A percentile compares a stretch with the other conserved stretches of the same genome.
Conservation (phyloP, 495 filamentous ascomycete species). For the Sordaria brevicollis region DNA sequence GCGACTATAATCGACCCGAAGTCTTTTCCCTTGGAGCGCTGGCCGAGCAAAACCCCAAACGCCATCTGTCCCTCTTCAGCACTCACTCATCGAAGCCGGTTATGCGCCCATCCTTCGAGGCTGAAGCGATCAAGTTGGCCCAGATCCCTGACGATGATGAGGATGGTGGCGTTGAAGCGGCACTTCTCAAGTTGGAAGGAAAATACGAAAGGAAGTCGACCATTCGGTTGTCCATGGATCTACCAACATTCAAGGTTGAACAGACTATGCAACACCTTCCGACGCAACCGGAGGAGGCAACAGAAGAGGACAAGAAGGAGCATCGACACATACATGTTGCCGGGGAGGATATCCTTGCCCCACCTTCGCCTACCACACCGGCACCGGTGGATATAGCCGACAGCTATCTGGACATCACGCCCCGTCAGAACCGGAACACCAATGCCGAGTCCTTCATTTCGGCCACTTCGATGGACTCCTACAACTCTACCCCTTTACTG, state of each 20-base stretch:
- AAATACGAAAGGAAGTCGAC: constrained; percentile 51
- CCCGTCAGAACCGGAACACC: constrained; percentile 10
- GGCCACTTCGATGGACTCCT: constrained; percentile 47
- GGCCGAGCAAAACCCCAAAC: constrained; percentile 37
- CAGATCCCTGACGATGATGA: constrained; percentile 81
- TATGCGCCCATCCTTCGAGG: constrained; percentile 79
- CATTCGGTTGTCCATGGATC: constrained; percentile 30
- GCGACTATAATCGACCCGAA: constrained; percentile 27
- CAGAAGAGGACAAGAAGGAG: constrained; percentile 32
- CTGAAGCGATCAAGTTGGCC: constrained; percentile 78
- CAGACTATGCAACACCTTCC: constrained; percentile 5
- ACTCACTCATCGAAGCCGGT: constrained; percentile 68
- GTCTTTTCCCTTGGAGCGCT: constrained; percentile 50
- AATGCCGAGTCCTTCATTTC: constrained; percentile 37
- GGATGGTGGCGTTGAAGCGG: constrained; percentile 88
- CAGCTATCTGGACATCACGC: constrained; percentile 14
- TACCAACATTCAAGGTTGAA: not conserved
- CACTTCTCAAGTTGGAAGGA: constrained; percentile 85
- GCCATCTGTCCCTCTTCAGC: constrained; percentile 51
- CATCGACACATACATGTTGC: constrained; percentile 36
- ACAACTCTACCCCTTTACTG: constrained; percentile 66
- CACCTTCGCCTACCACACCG: constrained; percentile 16
- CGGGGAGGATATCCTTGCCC: constrained; percentile 18
- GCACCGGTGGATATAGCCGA: constrained; percentile 7
- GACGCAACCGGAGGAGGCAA: constrained; percentile 11